Evolutionary conservation across 345 rosid genomes (phyloP), one percentile per base, ranked within the genome.

Genomic region (Ceriops tagal): DNA sequence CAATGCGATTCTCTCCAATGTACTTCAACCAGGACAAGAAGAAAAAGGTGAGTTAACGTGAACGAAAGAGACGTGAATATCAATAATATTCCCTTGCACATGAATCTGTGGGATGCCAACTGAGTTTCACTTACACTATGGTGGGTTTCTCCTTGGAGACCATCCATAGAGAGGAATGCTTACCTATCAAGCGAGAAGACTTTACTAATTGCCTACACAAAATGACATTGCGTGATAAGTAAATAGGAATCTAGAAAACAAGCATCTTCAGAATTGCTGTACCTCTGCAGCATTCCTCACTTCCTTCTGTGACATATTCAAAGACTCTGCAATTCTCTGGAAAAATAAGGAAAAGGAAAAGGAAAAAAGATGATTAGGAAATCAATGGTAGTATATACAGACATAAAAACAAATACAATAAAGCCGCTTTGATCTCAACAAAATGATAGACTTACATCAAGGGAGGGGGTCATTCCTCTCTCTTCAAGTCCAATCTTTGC

Each of bases 271-370:
- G 59, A 57, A 51, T 52, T 46, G 49, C 31, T 10, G 58, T 83
- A 91, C 98, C 95, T 91, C 91, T 28, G 97, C 87, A 66, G 98
- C 98, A 76, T 93, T 93, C 76, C 85, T 80, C 62, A 93, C 96
- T 93, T 93, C 91, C 81, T 85, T 89, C 78, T 87, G 86, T 2
- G 98, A 89, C 89, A 93, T 91, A 76, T 91, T 93, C 72, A 93
- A 77, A 58, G 79, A 79, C 73, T 88, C 89, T 51, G 97, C 98
- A 65, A 93, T 91, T 72, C 87, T 88, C 98, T 93, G 92, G 39
- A 78, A 83, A 73, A 71, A 21, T 43, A 34, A 31, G 77, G 34
- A 3, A 13, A 31, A 24, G 58, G 5, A 2, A 68, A 57, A 37
- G 26, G 69, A 31, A 65, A 58, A 8, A 0, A 10, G 37, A 30